Evolutionary conservation across 2,329 filamentous ascomycete species (phyloP).

Genomic region (Elsinoe perseae): DNA sequence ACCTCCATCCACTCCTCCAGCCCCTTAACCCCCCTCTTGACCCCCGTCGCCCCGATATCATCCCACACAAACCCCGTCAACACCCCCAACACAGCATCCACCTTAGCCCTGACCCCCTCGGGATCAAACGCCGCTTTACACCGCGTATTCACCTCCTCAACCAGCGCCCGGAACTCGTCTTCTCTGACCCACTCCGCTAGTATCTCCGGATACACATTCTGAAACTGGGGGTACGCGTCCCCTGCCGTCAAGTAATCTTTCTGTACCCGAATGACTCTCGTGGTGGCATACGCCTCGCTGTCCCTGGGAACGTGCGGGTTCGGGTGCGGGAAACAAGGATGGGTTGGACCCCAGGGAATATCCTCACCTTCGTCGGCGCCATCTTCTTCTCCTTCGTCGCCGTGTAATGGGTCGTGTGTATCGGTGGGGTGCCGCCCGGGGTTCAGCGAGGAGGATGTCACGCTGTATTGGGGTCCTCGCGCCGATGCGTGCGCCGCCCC

Average conservation of each 20-base stretch:
- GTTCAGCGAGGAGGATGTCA: conserved; percentile 12
- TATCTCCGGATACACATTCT: conserved; percentile 93
- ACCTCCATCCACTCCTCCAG: conserved; percentile 76
- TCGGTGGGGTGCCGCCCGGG: background rate
- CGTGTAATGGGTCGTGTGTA: background rate
- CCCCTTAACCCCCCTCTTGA: conserved; percentile 61
- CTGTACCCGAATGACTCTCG: conserved; percentile 82
- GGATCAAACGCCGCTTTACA: conserved; percentile 74
- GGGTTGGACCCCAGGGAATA: conserved; percentile 83
- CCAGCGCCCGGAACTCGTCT: conserved; percentile 72
- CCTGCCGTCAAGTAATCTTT: conserved; percentile 83
- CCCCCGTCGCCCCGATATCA: conserved; percentile 67
- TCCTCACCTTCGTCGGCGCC: conserved; percentile 60
- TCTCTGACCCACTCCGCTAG: conserved; percentile 79
- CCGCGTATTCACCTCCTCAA: conserved; percentile 74
- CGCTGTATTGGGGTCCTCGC: conserved; percentile 6
- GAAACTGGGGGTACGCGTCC: conserved; percentile 86
- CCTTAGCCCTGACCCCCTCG: conserved; percentile 63
- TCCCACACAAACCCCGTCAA: conserved; percentile 94
- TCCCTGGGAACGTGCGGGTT: conserved; percentile 81
- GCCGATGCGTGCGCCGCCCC: background rate
- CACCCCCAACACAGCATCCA: conserved; percentile 72
- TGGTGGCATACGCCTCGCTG: conserved; percentile 66
- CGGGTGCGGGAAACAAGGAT: conserved; percentile 88
- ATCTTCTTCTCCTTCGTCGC: conserved; percentile 34